Evolutionary conservation across 441 rosid genomes (phyloP).

Genomic region (Euphorbia schlechtendalii): DNA sequence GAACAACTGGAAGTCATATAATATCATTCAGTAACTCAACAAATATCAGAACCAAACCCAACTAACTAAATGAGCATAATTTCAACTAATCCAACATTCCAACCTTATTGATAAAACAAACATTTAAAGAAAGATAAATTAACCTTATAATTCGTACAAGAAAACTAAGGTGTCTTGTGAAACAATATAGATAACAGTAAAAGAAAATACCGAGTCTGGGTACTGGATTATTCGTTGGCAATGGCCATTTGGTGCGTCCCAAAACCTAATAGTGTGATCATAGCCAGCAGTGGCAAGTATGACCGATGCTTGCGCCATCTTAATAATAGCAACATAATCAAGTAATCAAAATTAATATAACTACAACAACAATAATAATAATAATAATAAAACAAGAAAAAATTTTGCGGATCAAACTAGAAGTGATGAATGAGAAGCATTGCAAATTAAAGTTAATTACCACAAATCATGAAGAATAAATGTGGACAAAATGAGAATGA

Average conservation of each 20-base stretch:
- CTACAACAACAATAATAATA: no score
- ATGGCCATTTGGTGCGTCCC: conserved; percentile 94
- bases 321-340: conserved; percentile 18
- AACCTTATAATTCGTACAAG: neutral
- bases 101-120: neutral
- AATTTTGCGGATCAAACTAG: no score
- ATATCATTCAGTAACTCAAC: neutral
- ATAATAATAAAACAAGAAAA: neutral
- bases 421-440: no score
- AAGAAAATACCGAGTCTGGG: conserved; percentile 60
- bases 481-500: no score
- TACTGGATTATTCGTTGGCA: conserved; percentile 88
- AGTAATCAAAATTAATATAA: neutral
- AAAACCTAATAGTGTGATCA: conserved; percentile 81
- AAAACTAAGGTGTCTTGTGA: neutral
- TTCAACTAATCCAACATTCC: neutral
- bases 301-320: conserved; percentile 78
- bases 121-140: neutral
- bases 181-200: neutral
- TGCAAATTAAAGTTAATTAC: no score
- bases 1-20: neutral
- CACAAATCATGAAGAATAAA: no score
- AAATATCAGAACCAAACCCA: neutral
- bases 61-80: neutral
- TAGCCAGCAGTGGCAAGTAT: conserved; percentile 93